A percentile compares a stretch with the other conserved stretches of the same genome.
phyloP scores from a whole-genome alignment of 495 filamentous ascomycete species.

The Aspergillus heteromorphus region DNA sequence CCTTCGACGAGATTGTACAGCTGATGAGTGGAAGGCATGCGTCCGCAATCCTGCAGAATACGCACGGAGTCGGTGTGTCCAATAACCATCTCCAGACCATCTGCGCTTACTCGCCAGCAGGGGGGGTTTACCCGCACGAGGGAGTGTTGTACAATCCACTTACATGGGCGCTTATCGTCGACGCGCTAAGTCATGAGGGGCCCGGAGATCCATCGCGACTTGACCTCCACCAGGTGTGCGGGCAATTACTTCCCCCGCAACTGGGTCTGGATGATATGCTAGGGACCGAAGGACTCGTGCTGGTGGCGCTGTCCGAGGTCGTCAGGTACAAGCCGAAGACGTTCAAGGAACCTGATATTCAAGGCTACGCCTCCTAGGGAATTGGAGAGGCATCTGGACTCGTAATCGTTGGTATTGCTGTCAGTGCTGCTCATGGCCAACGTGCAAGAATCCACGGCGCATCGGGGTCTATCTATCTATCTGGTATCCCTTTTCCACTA shows the following conservation, averaged over 20 bases:
- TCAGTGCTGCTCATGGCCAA: too few relatives aligned
- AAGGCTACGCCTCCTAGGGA: constrained; percentile 16
- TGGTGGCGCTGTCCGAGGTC: constrained; percentile 16
- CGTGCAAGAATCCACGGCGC: too few relatives aligned
- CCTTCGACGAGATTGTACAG: constrained; percentile 42
- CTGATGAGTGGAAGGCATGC: constrained; percentile 37
- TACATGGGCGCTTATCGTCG: constrained; percentile 35
- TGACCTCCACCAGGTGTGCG: constrained; percentile 26
- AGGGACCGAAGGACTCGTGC: constrained; percentile 27
- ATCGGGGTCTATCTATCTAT: too few relatives aligned
- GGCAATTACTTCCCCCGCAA: constrained; percentile 21
- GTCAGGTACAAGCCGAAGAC: constrained; percentile 11
- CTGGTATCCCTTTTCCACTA: too few relatives aligned
- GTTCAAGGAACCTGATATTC: constrained; percentile 15
- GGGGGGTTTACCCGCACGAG: constrained; percentile 40
- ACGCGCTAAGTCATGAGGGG: constrained; percentile 38
- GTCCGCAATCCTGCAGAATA: constrained; percentile 35
- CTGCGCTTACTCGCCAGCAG: constrained; percentile 30
- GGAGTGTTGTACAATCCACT: constrained; percentile 40
- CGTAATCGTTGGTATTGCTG: too few relatives aligned
- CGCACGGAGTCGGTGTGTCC: constrained; percentile 32
- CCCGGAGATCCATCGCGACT: constrained; percentile 27
- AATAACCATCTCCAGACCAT: constrained; percentile 41
- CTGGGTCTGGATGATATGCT: constrained; percentile 31
- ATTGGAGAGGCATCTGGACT: too few relatives aligned